Conservation (phyloP, 129 eudicot genomes). For the Solidago caesia region DNA sequence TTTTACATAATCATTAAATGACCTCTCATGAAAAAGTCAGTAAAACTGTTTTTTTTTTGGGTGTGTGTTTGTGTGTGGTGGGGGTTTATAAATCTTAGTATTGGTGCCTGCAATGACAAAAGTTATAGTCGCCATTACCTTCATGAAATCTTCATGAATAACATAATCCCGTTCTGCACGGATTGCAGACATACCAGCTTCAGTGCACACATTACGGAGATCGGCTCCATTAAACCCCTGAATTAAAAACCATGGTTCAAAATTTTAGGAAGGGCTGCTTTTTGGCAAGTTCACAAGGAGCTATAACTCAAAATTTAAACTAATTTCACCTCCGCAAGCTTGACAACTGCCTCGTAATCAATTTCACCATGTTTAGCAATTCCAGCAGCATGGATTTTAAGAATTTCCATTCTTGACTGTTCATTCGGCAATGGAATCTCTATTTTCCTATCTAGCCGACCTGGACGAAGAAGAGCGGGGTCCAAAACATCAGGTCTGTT, state of each 20-base stretch:
- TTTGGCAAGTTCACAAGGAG: neutral
- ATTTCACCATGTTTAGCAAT: constrained; percentile 99
- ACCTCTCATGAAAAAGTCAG: no score
- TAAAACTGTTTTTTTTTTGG: no score
- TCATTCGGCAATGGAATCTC: constrained; percentile 96
- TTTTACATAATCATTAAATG: no score
- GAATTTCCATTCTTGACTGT: constrained; percentile 94
- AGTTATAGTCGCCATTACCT: constrained; percentile 45
- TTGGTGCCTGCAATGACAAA: neutral
- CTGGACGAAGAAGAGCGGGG: constrained; percentile 99
- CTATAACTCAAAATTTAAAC: neutral
- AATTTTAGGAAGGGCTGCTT: no score
- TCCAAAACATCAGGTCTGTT: constrained; percentile 98
- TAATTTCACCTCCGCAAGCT: constrained; percentile 80
- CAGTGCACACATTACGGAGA: constrained; percentile 92
- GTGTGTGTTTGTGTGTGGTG: no score
- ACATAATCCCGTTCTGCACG: constrained; percentile 99
- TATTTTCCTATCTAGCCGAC: constrained; percentile 90
- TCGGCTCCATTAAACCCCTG: constrained; percentile 99
- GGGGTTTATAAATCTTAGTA: no score
- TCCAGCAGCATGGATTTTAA: constrained; percentile 93
- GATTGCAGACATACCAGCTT: constrained; percentile 98
- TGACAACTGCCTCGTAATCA: constrained; percentile 92
- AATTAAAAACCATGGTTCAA: constrained; percentile 7
- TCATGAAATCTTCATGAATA: constrained; percentile 99